phyloP scores from a whole-genome alignment of 1,139 yeast genomes.

The Protomyces macrosporus region DNA sequence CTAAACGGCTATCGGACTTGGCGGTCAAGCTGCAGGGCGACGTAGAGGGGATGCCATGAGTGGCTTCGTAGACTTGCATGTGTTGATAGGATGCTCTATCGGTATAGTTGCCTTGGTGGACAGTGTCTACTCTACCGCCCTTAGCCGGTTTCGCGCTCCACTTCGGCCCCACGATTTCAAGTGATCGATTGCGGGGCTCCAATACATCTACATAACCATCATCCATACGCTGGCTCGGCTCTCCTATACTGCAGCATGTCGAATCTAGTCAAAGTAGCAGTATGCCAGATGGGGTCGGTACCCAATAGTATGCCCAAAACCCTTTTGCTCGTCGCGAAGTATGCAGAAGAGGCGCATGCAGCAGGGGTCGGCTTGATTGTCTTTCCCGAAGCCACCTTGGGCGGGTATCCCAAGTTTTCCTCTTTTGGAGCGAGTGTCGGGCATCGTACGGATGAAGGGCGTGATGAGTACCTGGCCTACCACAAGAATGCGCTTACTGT shows the following conservation, averaged over 20 bases:
- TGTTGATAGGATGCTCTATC: too few relatives aligned
- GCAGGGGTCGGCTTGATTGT: neutral
- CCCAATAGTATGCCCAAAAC: neutral
- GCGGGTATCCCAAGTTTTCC: conserved; percentile 14
- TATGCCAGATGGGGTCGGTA: conserved; percentile 1
- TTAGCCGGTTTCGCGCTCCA: too few relatives aligned
- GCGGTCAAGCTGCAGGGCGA: conserved; percentile 8
- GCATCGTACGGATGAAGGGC: neutral
- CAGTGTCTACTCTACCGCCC: too few relatives aligned
- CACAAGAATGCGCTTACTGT: neutral
- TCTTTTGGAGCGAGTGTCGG: conserved; percentile 12
- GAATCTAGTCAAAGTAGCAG: conserved; percentile 4
- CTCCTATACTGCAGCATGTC: neutral
- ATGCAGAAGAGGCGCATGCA: neutral
- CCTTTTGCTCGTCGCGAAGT: neutral
- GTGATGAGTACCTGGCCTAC: neutral
- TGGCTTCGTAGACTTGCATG: too few relatives aligned
- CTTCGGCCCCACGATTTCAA: too few relatives aligned
- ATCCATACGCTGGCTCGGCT: too few relatives aligned
- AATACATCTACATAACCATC: too few relatives aligned
- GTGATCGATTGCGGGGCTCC: too few relatives aligned
- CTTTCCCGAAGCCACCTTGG: conserved; percentile 17
- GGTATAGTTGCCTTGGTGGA: too few relatives aligned
- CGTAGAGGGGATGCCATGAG: conserved; percentile 22
- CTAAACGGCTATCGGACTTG: conserved; percentile 11